Base-by-base conservation (phyloP, 1,284 basidiomycete genomes). In the Sanghuangporus baumii region DNA sequence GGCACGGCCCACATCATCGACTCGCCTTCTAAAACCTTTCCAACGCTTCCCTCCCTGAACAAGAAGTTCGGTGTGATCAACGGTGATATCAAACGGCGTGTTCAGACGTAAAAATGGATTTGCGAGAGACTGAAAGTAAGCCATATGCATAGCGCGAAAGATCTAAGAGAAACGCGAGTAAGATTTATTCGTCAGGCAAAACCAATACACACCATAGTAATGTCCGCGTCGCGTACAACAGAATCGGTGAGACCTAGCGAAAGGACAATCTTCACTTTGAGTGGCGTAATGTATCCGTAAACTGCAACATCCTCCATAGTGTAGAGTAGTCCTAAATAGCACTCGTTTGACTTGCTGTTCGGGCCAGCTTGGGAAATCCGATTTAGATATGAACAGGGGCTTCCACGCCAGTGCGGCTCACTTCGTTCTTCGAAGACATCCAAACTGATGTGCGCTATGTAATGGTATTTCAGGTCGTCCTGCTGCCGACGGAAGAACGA, bases 251-350 rank as follows among this genome's bases (percentile, higher is more conserved):
- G 73, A 18, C 88, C 84, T 57, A 93, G 73, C 1, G 87, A 87
- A 56, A 92, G 72, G 65, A 93, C 81, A 69, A 93, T 91, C 76
- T 91, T 92, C 68, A 91, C 81, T 71, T 87, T 90, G 68, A 89
- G 75, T 6, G 91, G 89, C 9, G 91, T 92, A 60, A 93, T 83
- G 73, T 91, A 93, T 18, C 90, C 91, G 72, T 93, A 92, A 7
- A 91, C 89, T 1, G 88, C 89, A 47, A 89, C 83, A 68, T 92
- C 90, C 72, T 93, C 91, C 79, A 93, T 86, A 31, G 86, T 81
- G 71, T 91, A 91, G 36, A 93, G 72, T 61, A 93, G 77, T 7
- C 89, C 90, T 57, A 92, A 79, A 69, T 91, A 93, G 71, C 88
- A 87, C 47, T 92, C 89, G 4, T 77, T 78, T 18, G 81, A 75